Evolutionary conservation across 2,329 filamentous ascomycete genomes (phyloP), one percentile per base, ranked within the genome.

Genomic region (Leptodontidium sp.): DNA sequence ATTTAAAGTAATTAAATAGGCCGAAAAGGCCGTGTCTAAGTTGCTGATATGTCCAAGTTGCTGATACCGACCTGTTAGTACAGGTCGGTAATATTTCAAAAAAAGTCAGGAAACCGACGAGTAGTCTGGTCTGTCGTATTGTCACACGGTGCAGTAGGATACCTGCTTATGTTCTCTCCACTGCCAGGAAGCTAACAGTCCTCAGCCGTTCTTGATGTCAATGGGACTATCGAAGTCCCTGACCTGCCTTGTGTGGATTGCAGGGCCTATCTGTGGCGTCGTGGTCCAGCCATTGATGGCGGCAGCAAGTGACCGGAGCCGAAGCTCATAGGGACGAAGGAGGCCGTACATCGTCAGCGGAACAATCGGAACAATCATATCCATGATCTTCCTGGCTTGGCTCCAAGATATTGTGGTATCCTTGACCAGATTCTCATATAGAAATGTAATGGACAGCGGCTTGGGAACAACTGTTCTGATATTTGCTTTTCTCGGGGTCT

Each of bases 261-360:
- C 85, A 29, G 85, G 84, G 24, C 85, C 85, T 26, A 79, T 87
- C 2, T 85, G 84, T 29, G 85, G 85, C 58, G 82, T 82, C 0
- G 77, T 87, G 24, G 82, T 86, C 2, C 85, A 87, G 73, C 85
- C 85, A 7, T 85, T 85, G 68, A 82, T 87, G 32, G 85, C 85
- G 15, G 80, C 84, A 71, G 83, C 84, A 72, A 86, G 84, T 66
- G 85, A 87, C 75, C 81, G 81, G 70, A 83, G 81, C 71, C 79
- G 82, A 29, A 80, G 79, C n/a, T 78, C 78, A 49, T 85, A 81
- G 79, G 84, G 85, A 61, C 84, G 83, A 75, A 79, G 85, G 70
- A 80, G 83, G n/a, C 84, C 85, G 0, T 86, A 85, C 75, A 85
- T 87, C 21, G 81, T 84, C 21, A 70, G 81, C 45, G 83, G 83